These are phyloP conservation scores for Ceratobasidium theobromae DNA, from an alignment of 1,284 basidiomycete species.

Conservation along the genomic window DNA sequence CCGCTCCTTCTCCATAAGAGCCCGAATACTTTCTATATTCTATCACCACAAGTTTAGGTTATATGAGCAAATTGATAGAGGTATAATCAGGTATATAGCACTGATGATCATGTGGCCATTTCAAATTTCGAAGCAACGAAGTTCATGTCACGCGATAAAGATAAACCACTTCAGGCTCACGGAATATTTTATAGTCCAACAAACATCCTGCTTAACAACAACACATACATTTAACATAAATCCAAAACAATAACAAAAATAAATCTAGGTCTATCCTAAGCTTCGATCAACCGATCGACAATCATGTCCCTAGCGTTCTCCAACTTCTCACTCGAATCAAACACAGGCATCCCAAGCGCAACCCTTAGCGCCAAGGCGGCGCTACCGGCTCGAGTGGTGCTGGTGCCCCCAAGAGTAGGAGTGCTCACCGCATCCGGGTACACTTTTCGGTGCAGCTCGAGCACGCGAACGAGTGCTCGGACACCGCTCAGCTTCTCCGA, in stretches of 20 bases:
- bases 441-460: conserved; percentile 26
- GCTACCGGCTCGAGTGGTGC: not conserved
- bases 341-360: conserved; percentile 25
- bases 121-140: too few relatives aligned
- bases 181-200: too few relatives aligned
- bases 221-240: too few relatives aligned
- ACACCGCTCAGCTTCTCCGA: conserved; percentile 26
- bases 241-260: too few relatives aligned
- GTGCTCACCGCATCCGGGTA: conserved; percentile 19
- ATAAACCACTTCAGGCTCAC: too few relatives aligned
- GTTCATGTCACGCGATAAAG: too few relatives aligned
- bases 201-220: too few relatives aligned
- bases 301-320: conserved; percentile 29
- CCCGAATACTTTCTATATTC: not conserved
- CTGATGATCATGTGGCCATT: too few relatives aligned
- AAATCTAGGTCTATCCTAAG: too few relatives aligned
- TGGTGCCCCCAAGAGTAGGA: not conserved
- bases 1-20: not conserved
- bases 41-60: too few relatives aligned
- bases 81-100: too few relatives aligned
- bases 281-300: conserved; percentile 28
- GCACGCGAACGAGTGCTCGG: conserved; percentile 12
- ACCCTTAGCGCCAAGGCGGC: conserved; percentile 15
- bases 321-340: conserved; percentile 30
- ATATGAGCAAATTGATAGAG: too few relatives aligned